phyloP scores from a whole-genome alignment of 768 basidiomycete genomes.

The Sporobolomyces pararoseus region DNA sequence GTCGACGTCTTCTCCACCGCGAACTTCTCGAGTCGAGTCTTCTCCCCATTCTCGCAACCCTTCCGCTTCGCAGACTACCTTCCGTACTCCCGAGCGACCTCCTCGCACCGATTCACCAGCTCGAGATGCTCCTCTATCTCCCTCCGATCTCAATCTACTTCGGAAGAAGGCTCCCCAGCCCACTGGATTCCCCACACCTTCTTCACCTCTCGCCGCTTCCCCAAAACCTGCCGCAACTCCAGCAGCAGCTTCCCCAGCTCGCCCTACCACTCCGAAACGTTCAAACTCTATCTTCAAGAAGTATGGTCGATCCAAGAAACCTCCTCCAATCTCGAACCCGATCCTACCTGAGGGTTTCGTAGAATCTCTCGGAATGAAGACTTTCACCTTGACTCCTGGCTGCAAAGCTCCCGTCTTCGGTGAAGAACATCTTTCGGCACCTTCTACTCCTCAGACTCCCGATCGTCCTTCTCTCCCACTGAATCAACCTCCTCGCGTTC shows the following conservation, averaged over 20 bases:
- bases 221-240: background rate
- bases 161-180: slow-evolving; percentile 4
- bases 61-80: background rate
- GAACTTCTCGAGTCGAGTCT: background rate
- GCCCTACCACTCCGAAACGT: background rate
- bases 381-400: slow-evolving; percentile 31
- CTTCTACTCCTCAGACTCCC: background rate
- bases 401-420: slow-evolving; percentile 13
- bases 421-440: background rate
- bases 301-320: slow-evolving; percentile 13
- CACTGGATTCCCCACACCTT: background rate
- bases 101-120: background rate
- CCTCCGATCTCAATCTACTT: background rate
- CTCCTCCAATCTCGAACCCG: slow-evolving; percentile 31
- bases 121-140: background rate
- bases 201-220: background rate
- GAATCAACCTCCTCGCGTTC: background rate
- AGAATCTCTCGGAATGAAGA: slow-evolving; percentile 41
- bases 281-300: slow-evolving; percentile 7
- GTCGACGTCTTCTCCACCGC: background rate
- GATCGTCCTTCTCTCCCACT: slow-evolving; percentile 5
- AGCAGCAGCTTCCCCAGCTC: background rate
- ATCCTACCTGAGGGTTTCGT: slow-evolving; percentile 40
- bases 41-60: slow-evolving; percentile 3
- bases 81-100: slow-evolving; percentile 15